Base-by-base conservation (phyloP, 106 monocot species). In the Dendrobium nobile region DNA sequence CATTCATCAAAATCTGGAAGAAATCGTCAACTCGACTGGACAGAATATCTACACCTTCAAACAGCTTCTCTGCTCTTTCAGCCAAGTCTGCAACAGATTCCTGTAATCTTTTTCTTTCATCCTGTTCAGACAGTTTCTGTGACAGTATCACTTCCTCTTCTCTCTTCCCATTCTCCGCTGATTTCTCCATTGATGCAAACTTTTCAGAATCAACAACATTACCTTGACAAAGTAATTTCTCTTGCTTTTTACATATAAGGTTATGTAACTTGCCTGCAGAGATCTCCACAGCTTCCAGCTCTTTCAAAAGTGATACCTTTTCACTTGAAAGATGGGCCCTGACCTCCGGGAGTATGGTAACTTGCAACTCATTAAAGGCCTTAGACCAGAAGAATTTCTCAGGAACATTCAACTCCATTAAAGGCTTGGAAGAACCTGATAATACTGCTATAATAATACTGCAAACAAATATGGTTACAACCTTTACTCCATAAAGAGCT, bases 401-500 rank as follows among this genome's bases (percentile, higher is more conserved):
- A 68, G 87, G 77, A 81, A 91, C 85, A 22, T 84, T 77, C 58
- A 98, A 75, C 16, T 92, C 84, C 42, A 87, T 80, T 78, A 91
- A 75, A 8, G 83, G 79, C 27, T 80, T 80, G 6, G 86, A 43
- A n/a, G 82, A 88, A 31, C 90, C 88, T 0, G 84, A 85, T 10
- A 98, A 75, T 40, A 86, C 86, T 28, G 89, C 85, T 13, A 74
- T 73, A 6, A 94, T 48, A n/a, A 87, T 77, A 26, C 86, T 83
- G 45, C 90, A 91, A 26, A 95, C 72, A 75, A 94, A 91, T 41
- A 94, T 70, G 0, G 87, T 91, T 75, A 78, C 56, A n/a, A 82
- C 86, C 83, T 91, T 92, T 2, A 94, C 84, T 54, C 91, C 94
- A 80, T 94, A 88, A 78, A 98, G 80, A 2, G 90, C 94, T 75